Base-by-base conservation (phyloP, 306 rosid species). In the Trichosanthes truncata region DNA sequence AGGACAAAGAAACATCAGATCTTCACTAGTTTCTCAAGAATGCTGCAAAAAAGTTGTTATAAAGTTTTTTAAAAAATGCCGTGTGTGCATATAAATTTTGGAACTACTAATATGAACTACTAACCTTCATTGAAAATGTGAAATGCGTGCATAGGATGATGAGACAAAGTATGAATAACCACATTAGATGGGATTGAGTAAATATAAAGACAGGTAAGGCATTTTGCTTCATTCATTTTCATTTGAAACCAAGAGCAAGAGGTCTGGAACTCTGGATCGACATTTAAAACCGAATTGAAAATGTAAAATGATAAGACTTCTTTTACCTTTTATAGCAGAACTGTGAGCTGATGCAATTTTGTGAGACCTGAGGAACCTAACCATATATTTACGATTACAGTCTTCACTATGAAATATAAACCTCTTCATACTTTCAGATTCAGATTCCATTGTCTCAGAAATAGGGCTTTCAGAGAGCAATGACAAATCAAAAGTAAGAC, bases 311-410 rank as follows among this genome's bases (percentile, higher is more conserved):
- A 57, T 79, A 14, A 21, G 69, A 48, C 6, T 36, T 36, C 51
- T 78, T 78, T 67, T 68, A 92, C 98, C 98, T 90, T 95, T 95
- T 82, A 95, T 84, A 15, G 91, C 95, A 76, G 99, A 88, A 88
- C 96, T 90, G 85, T 95, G 99, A 80, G 97, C 99, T 74, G 99
- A 90, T 68, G 82, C 86, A 52, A 89, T 72, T 38, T 82, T 87
- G 77, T 84, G 86, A 55, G 66, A 80, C 83, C 81, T 51, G 74
- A 90, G 78, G 84, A 90, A 86, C 82, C 77, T 87, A 76, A 90
- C 85, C 77, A 75, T 73, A 86, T 76, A 85, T 46, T 40, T 85
- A 63, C 68, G 68, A 78, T 85, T 80, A 72, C 13, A 69, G 76
- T 65, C 82, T 81, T 81, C 85, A 80, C 83, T 72, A 40, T 79